These are phyloP conservation scores for Gossypium thurberi DNA, from an alignment of 345 rosid species.

Conservation along the genomic window DNA sequence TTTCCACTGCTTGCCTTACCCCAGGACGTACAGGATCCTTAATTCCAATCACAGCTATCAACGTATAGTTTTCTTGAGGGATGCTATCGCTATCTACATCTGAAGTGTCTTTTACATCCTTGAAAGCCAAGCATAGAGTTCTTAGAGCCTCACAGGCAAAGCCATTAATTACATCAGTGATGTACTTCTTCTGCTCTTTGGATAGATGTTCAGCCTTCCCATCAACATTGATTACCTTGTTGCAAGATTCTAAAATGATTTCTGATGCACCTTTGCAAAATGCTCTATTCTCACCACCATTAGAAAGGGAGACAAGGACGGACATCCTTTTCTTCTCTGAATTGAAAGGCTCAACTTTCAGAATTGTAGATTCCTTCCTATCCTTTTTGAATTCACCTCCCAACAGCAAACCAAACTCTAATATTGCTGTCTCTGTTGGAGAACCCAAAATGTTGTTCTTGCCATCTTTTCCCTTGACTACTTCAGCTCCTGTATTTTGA, in stretches of 20 bases:
- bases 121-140: slow-evolving; percentile 64
- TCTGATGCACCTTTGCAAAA: slow-evolving; percentile 75
- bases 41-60: slow-evolving; percentile 64
- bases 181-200: slow-evolving; percentile 32
- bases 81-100: slow-evolving; percentile 26
- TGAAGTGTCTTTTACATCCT: slow-evolving; percentile 41
- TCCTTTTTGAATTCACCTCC: slow-evolving; percentile 51
- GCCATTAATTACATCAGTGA: slow-evolving; percentile 42
- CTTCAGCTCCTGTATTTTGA: slow-evolving; percentile 69
- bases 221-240: slow-evolving; percentile 32
- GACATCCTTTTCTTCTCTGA: slow-evolving; percentile 72
- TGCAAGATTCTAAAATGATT: slow-evolving; percentile 53
- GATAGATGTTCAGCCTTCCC: slow-evolving; percentile 41
- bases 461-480: slow-evolving; percentile 54
- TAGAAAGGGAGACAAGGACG: slow-evolving; percentile 48
- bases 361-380: slow-evolving; percentile 44
- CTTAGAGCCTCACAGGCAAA: slow-evolving; percentile 65
- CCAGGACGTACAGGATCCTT: slow-evolving; percentile 72
- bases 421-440: slow-evolving; percentile 64
- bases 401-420: slow-evolving; percentile 59
- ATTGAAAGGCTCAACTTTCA: slow-evolving; percentile 72
- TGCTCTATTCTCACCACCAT: slow-evolving; percentile 33
- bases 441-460: slow-evolving; percentile 52
- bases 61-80: slow-evolving; percentile 55
- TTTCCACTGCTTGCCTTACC: slow-evolving; percentile 56